phyloP scores from a whole-genome alignment of 2,329 filamentous ascomycete species.

The Xylaria digitata region DNA sequence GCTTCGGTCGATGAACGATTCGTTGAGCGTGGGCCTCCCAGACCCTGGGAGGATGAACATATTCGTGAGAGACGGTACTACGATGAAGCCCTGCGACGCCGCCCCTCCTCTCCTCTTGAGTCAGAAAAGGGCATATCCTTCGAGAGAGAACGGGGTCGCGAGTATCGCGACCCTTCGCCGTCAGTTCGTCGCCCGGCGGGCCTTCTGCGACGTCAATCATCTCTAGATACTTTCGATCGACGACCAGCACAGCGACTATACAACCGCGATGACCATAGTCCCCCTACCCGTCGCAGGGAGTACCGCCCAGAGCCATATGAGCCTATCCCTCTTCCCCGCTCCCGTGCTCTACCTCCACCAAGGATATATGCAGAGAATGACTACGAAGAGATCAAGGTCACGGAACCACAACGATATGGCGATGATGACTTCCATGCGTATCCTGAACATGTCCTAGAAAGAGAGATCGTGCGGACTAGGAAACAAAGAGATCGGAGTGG shows the following conservation, averaged over 20 bases:
- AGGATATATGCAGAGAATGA: constrained; percentile 67
- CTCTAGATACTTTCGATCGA: constrained; percentile 89
- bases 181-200: constrained; percentile 69
- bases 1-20: constrained; percentile 60
- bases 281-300: constrained; percentile 66
- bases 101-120: constrained; percentile 56
- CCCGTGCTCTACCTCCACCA: constrained; percentile 69
- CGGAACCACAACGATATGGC: constrained; percentile 74
- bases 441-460: constrained; percentile 69
- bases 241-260: constrained; percentile 66
- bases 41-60: constrained; percentile 59
- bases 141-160: constrained; percentile 67
- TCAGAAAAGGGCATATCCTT: constrained; percentile 65
- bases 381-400: constrained; percentile 74
- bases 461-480: constrained; percentile 65
- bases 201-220: constrained; percentile 84
- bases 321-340: constrained; percentile 76
- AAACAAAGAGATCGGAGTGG: constrained; percentile 59
- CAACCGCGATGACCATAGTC: constrained; percentile 64
- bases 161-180: constrained; percentile 61
- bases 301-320: constrained; percentile 65
- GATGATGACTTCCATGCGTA: constrained; percentile 78
- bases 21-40: constrained; percentile 56
- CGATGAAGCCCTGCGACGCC: constrained; percentile 62
- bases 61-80: constrained; percentile 64